Percentiles rank a stretch among this genome's conserved stretches.
phyloP scores from a whole-genome alignment of 208 protist species.

The Crithidia bombi region DNA sequence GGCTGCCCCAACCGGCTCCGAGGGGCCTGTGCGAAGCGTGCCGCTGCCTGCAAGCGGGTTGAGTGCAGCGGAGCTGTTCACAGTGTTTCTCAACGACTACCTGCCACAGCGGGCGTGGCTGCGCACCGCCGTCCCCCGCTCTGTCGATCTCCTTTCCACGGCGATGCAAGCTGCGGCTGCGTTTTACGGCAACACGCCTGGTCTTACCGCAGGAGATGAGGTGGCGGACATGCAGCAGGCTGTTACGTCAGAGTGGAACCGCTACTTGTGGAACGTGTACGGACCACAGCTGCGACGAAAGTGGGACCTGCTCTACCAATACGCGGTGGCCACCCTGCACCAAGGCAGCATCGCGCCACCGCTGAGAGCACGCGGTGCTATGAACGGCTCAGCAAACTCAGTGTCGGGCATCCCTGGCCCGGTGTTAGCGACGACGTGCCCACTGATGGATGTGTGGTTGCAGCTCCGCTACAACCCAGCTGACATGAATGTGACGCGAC shows the following conservation, averaged over 20 bases:
- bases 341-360: conserved; percentile 10
- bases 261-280: conserved; percentile 30
- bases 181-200: not conserved
- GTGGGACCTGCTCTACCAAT: conserved; percentile 25
- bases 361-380: not conserved
- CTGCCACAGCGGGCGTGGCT: conserved; percentile 37
- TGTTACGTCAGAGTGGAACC: conserved; percentile 16
- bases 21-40: not conserved
- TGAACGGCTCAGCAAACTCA: not conserved
- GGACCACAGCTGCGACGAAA: conserved; percentile 33
- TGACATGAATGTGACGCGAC: conserved; percentile 2
- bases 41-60: conserved; percentile 9
- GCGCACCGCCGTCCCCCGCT: conserved; percentile 28
- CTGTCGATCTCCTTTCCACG: conserved; percentile 14
- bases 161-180: conserved; percentile 9
- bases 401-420: conserved; percentile 16
- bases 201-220: conserved; percentile 6
- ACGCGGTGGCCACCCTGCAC: conserved; percentile 24
- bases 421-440: conserved; percentile 2
- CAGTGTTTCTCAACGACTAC: conserved; percentile 29
- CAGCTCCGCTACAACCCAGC: conserved; percentile 15
- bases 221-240: conserved; percentile 18
- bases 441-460: conserved; percentile 30
- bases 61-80: conserved; percentile 21
- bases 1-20: not conserved